Evolutionary conservation across 352 stramenopile genomes (phyloP).

Genomic region (Phytophthora fragariae): DNA sequence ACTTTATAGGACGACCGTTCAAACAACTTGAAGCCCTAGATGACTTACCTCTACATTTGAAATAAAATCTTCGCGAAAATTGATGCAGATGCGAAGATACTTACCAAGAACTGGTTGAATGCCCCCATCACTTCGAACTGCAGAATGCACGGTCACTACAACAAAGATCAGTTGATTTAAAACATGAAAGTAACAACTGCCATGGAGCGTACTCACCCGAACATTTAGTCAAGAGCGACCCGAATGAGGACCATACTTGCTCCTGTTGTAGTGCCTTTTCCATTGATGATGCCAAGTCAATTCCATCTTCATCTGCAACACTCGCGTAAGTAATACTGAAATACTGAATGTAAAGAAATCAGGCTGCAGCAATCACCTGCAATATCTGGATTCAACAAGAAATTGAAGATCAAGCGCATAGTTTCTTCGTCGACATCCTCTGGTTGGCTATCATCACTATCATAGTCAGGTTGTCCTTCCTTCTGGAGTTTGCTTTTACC

Average conservation of each 20-base stretch:
- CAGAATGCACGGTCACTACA: conserved; percentile 34
- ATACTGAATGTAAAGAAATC: not conserved
- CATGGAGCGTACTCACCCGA: conserved; percentile 40
- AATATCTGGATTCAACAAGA: conserved; percentile 47
- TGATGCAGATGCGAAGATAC: conserved; percentile 51
- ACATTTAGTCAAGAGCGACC: conserved; percentile 45
- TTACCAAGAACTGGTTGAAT: conserved; percentile 27
- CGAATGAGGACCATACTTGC: conserved; percentile 42
- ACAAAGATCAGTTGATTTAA: conserved; percentile 1
- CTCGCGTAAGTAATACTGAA: not conserved
- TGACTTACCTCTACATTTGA: conserved; percentile 45
- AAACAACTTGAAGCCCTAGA: not conserved
- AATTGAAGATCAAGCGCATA: conserved; percentile 40
- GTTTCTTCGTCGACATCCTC: conserved; percentile 20
- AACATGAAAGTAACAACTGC: not conserved
- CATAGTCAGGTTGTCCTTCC: conserved; percentile 9
- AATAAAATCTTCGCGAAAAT: conserved; percentile 52
- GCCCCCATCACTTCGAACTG: conserved; percentile 9
- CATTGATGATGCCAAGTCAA: conserved; percentile 55
- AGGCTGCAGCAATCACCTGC: conserved; percentile 26
- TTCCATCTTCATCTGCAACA: conserved; percentile 55
- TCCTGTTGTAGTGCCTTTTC: conserved; percentile 53
- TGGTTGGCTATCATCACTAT: conserved; percentile 22
- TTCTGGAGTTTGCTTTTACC: conserved; percentile 10
- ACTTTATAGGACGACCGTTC: not conserved